These are phyloP conservation scores for Backusella psychrophila DNA, from an alignment of 192 early-diverging fungal species.

Conservation along the genomic window DNA sequence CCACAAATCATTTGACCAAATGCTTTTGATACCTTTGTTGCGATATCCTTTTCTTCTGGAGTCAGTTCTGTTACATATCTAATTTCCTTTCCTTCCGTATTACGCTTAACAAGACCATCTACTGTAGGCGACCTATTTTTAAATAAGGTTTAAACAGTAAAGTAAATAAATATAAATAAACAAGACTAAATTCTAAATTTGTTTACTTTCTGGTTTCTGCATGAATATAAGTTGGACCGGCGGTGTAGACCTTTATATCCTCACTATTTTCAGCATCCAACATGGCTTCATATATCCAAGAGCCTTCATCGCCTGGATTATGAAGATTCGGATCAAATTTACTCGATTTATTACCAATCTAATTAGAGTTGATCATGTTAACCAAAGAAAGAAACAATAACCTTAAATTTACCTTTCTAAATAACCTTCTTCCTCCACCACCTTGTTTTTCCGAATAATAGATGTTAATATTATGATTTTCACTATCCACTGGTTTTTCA, in stretches of 20 bases:
- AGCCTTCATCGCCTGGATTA: slow-evolving; percentile 68
- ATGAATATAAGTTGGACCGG: slow-evolving; percentile 85
- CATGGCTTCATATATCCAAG: slow-evolving; percentile 95
- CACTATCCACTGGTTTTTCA: slow-evolving; percentile 94
- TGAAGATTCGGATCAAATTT: slow-evolving; percentile 76
- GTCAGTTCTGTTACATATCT: slow-evolving; percentile 87
- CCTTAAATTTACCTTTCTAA: slow-evolving; percentile 60
- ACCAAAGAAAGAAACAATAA: background rate
- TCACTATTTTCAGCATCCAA: slow-evolving; percentile 93
- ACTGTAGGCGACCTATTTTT: slow-evolving; percentile 81
- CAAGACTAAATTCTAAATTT: background rate
- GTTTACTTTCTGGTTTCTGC: slow-evolving; percentile 91
- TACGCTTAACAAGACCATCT: slow-evolving; percentile 92
- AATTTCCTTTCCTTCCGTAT: slow-evolving; percentile 97
- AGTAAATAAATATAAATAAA: slow-evolving; percentile 2
- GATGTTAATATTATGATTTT: slow-evolving; percentile 97
- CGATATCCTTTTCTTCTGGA: slow-evolving; percentile 74
- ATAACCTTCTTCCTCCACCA: slow-evolving; percentile 77
- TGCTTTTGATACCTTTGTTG: slow-evolving; percentile 64
- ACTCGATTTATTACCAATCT: slow-evolving; percentile 94
- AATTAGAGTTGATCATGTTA: background rate
- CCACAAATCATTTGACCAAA: slow-evolving; percentile 97
- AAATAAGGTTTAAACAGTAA: background rate
- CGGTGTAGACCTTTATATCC: slow-evolving; percentile 97
- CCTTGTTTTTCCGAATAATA: slow-evolving; percentile 84